Percentiles rank a stretch among this genome's conserved stretches.
phyloP scores from a whole-genome alignment of 1,139 yeast genomes.

The Kodamaea sp. region DNA sequence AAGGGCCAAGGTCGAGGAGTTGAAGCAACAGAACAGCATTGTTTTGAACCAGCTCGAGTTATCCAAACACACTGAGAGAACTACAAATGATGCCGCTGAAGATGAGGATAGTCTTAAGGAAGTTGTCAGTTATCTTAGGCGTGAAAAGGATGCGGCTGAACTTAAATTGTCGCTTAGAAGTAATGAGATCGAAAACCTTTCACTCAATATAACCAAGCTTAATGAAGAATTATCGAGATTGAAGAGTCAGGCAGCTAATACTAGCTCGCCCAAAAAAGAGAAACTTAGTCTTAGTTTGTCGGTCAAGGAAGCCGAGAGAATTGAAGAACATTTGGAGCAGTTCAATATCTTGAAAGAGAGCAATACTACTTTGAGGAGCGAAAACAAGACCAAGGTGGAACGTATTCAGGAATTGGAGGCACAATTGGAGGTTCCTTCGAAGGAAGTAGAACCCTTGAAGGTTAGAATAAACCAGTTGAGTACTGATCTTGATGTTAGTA shows the following conservation, averaged over 20 bases:
- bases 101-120: constrained; percentile 43
- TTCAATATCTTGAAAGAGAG: constrained; percentile 74
- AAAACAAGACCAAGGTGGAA: constrained; percentile 31
- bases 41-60: constrained; percentile 71
- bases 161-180: constrained; percentile 52
- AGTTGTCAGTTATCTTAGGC: constrained; percentile 63
- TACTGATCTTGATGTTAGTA: constrained; percentile 30
- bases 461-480: constrained; percentile 23
- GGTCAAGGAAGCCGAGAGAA: constrained; percentile 50
- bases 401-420: constrained; percentile 25
- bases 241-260: constrained; percentile 39
- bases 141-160: constrained; percentile 75
- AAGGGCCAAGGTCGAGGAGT: constrained; percentile 51
- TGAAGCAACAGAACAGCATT: constrained; percentile 65
- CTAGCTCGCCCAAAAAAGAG: neutral
- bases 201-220: constrained; percentile 41
- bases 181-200: constrained; percentile 51
- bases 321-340: constrained; percentile 65
- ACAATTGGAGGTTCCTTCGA: constrained; percentile 18
- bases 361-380: constrained; percentile 65
- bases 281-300: constrained; percentile 37
- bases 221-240: constrained; percentile 46
- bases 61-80: constrained; percentile 16
- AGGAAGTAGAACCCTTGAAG: constrained; percentile 24
- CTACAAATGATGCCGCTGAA: constrained; percentile 9